phyloP scores from a whole-genome alignment of 208 protist species.

The Leishmania braziliensis region DNA sequence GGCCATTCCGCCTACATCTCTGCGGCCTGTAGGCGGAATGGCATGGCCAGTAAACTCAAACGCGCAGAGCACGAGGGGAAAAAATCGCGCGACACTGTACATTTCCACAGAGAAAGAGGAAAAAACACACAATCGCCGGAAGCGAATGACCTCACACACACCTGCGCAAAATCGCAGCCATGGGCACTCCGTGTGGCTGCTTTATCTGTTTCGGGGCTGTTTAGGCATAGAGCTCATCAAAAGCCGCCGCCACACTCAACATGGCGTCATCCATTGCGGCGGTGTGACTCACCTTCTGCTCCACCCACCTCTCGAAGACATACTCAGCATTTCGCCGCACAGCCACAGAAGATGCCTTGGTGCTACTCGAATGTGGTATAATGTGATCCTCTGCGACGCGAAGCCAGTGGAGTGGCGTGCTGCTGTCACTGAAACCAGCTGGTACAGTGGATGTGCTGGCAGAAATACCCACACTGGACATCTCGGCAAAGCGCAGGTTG shows the following conservation, averaged over 20 bases:
- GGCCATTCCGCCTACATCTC: neutral
- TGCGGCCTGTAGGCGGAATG: neutral
- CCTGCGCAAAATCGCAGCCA: neutral
- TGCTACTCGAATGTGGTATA: neutral
- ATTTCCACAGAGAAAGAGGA: neutral
- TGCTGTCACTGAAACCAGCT: neutral
- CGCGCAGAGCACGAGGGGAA: neutral
- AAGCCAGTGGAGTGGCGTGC: constrained; percentile 12
- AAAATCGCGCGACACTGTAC: no score
- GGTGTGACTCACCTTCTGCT: constrained; percentile 4
- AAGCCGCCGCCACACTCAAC: constrained; percentile 2
- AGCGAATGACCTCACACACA: neutral
- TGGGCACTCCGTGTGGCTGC: neutral
- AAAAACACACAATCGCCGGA: constrained; percentile 2
- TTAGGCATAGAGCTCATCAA: constrained; percentile 4
- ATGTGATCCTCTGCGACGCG: neutral
- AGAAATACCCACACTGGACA: constrained; percentile 24
- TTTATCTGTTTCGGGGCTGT: neutral
- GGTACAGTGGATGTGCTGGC: constrained; percentile 7
- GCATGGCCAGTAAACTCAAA: neutral
- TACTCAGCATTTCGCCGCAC: neutral
- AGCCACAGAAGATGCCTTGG: neutral
- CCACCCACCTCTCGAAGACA: constrained; percentile 23
- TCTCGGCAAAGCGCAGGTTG: constrained; percentile 7
- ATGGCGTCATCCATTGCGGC: constrained; percentile 11